These are phyloP conservation scores for Turnera subulata DNA, from an alignment of 345 rosid genomes.

Conservation along the genomic window DNA sequence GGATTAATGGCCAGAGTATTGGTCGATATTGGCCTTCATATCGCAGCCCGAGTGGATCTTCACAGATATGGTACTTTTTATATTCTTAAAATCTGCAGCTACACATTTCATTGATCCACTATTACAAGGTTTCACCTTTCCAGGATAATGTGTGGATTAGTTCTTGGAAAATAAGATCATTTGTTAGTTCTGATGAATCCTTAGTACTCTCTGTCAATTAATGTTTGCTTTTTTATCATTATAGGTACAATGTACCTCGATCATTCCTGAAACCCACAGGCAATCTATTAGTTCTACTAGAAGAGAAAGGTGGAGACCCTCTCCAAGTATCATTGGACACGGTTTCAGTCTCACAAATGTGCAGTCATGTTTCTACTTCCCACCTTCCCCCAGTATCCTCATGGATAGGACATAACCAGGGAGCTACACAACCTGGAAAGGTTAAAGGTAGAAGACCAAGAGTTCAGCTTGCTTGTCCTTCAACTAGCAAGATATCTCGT, in stretches of 20 bases:
- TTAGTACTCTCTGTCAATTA: too few species aligned
- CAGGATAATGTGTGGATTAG: too few species aligned
- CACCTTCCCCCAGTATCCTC: conserved; percentile 23
- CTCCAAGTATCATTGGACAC: conserved; percentile 41
- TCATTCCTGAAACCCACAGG: conserved; percentile 38
- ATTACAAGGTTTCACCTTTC: too few species aligned
- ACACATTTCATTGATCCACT: too few species aligned
- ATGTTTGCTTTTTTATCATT: background rate
- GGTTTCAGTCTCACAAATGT: conserved; percentile 26
- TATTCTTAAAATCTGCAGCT: background rate
- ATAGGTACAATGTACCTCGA: conserved; percentile 56
- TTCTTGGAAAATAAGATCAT: too few species aligned
- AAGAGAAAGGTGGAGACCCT: conserved; percentile 55
- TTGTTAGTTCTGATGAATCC: too few species aligned
- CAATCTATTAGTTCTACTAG: conserved; percentile 46
- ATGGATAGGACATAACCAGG: background rate
- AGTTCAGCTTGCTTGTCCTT: conserved; percentile 35
- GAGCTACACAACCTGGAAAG: background rate
- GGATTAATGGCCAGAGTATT: conserved; percentile 79
- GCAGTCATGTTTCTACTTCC: conserved; percentile 26
- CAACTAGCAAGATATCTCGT: conserved; percentile 32
- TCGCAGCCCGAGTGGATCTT: conserved; percentile 52
- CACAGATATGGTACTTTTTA: conserved; percentile 54
- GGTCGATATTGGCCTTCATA: conserved; percentile 80
- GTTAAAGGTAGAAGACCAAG: background rate